These are phyloP conservation scores for Penicillium bialowiezense DNA, from an alignment of 495 filamentous ascomycete species.

Conservation along the genomic window DNA sequence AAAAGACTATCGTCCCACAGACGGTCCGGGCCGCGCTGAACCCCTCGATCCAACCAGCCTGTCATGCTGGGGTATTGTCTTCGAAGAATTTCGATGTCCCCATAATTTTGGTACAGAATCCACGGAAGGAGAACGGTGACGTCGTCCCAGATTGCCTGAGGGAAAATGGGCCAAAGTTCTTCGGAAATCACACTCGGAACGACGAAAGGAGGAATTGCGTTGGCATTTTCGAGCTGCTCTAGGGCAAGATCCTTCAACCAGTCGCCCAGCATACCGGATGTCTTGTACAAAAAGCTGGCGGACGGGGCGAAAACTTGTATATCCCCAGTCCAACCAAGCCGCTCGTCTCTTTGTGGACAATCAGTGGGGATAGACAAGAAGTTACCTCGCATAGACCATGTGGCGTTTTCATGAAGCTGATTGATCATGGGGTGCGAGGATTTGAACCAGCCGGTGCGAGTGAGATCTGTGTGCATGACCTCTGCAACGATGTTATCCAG, in stretches of 20 bases:
- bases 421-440: constrained; percentile 49
- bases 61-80: constrained; percentile 44
- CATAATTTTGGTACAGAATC: constrained; percentile 41
- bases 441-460: constrained; percentile 43
- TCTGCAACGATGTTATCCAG: constrained; percentile 35
- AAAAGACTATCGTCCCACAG: constrained; percentile 36
- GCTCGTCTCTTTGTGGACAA: constrained; percentile 56
- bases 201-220: constrained; percentile 35
- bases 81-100: constrained; percentile 40
- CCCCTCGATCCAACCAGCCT: constrained; percentile 46
- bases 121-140: constrained; percentile 45
- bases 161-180: constrained; percentile 20
- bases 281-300: constrained; percentile 51
- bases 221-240: constrained; percentile 31
- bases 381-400: constrained; percentile 54
- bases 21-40: constrained; percentile 35
- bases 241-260: constrained; percentile 47
- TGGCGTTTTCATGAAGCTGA: constrained; percentile 47
- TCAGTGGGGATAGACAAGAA: constrained; percentile 55
- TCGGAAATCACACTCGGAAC: constrained; percentile 37
- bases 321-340: constrained; percentile 58
- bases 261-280: constrained; percentile 43
- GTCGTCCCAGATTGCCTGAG: constrained; percentile 51
- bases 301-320: constrained; percentile 51
- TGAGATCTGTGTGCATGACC: constrained; percentile 52